A percentile compares a stretch with the other conserved stretches of the same genome.
Evolutionary conservation across 225 moss, liverwort and hornwort genomes (phyloP).

Genomic region (Rhytidiadelphus loreus): DNA sequence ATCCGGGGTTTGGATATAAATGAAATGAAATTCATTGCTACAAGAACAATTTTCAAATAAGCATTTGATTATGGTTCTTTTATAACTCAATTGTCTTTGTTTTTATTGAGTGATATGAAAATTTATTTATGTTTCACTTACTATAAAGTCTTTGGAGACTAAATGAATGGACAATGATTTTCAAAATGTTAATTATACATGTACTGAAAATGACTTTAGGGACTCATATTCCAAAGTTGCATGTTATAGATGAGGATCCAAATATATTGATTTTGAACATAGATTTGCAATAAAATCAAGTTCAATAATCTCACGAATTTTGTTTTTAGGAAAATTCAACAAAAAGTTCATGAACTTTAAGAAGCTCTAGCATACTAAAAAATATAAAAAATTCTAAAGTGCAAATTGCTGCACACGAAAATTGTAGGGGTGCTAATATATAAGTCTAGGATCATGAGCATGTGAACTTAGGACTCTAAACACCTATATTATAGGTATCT

Average conservation of each 20-base stretch:
- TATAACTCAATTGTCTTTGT: neutral
- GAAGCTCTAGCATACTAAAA: neutral
- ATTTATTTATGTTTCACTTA: neutral
- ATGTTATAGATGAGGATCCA: neutral
- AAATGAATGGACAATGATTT: neutral
- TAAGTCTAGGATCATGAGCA: no score
- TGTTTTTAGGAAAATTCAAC: rapidly evolving
- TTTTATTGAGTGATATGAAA: neutral
- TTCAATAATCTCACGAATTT: rapidly evolving
- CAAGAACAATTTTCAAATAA: neutral
- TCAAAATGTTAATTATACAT: neutral
- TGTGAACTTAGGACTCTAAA: no score
- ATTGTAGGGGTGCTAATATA: no score
- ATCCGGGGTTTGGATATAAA: rapidly evolving
- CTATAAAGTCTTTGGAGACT: rapidly evolving
- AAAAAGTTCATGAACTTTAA: rapidly evolving
- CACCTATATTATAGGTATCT: no score
- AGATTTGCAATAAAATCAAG: rapidly evolving
- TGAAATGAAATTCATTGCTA: neutral
- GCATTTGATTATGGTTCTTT: neutral
- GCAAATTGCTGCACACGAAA: neutral
- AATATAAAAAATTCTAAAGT: rapidly evolving
- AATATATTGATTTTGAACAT: neutral
- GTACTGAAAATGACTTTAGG: neutral
- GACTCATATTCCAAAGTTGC: no score